phyloP scores from a whole-genome alignment of 768 basidiomycete species.

The Pleurotus sapidus region DNA sequence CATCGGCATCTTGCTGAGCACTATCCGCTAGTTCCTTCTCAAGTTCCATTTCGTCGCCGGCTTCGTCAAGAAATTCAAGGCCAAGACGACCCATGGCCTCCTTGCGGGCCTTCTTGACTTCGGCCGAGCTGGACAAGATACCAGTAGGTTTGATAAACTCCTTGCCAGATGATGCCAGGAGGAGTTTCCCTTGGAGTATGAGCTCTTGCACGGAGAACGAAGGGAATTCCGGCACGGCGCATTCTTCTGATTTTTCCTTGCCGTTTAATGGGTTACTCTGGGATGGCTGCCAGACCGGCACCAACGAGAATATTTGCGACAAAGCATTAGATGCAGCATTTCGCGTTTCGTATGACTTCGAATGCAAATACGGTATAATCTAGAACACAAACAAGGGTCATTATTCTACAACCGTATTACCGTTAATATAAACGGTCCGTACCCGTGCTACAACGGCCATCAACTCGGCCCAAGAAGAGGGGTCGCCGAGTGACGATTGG shows the following conservation, averaged over 20 bases:
- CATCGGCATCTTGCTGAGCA: constrained; percentile 43
- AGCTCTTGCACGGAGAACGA: constrained; percentile 76
- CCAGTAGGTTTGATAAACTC: constrained; percentile 80
- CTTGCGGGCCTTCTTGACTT: constrained; percentile 84
- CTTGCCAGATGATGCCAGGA: constrained; percentile 91
- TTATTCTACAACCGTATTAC: neutral
- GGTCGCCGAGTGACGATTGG: constrained; percentile 51
- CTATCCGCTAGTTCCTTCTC: constrained; percentile 77
- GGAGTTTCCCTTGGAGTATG: constrained; percentile 69
- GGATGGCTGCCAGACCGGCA: constrained; percentile 76
- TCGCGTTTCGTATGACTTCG: constrained; percentile 90
- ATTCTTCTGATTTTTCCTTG: constrained; percentile 22
- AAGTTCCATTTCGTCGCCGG: constrained; percentile 76
- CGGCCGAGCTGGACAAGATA: constrained; percentile 68
- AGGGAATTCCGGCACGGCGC: constrained; percentile 55
- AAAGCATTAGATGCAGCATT: constrained; percentile 86
- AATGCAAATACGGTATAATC: constrained; percentile 90
- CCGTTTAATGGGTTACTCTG: constrained; percentile 22
- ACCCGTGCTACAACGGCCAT: constrained; percentile 90
- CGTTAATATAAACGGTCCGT: constrained; percentile 20
- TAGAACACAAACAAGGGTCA: constrained; percentile 26
- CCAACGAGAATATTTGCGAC: constrained; percentile 80
- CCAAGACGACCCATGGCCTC: constrained; percentile 89
- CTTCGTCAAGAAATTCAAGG: constrained; percentile 77
- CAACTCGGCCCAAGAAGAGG: constrained; percentile 85